A percentile compares a stretch with the other conserved stretches of the same genome.
Conservation (phyloP, 352 stramenopile species). For the Phytophthora meadii region DNA sequence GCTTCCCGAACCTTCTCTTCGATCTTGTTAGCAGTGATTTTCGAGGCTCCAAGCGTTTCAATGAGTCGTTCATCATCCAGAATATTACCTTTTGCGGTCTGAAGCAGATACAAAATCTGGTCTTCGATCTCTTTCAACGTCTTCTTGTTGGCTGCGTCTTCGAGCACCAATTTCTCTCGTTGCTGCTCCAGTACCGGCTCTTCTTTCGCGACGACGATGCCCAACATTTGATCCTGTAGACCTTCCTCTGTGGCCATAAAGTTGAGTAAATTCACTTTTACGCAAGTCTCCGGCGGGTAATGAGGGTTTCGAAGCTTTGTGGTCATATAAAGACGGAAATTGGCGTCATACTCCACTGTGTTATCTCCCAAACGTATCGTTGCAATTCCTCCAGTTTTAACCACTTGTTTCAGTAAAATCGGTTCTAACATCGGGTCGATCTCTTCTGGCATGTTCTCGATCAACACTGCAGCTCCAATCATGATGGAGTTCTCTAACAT, state of each 20-base stretch:
- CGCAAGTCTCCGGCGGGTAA: slow-evolving; percentile 94
- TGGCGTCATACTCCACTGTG: slow-evolving; percentile 93
- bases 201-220: slow-evolving; percentile 94
- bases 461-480: slow-evolving; percentile 92
- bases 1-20: slow-evolving; percentile 94
- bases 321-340: slow-evolving; percentile 95
- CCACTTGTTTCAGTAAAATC: slow-evolving; percentile 93
- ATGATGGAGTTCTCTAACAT: slow-evolving; percentile 96
- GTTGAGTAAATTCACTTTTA: slow-evolving; percentile 98
- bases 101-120: slow-evolving; percentile 94
- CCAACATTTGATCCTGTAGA: slow-evolving; percentile 96
- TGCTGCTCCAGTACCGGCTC: slow-evolving; percentile 92
- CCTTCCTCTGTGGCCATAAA: slow-evolving; percentile 97
- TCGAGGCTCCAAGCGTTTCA: slow-evolving; percentile 93
- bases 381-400: slow-evolving; percentile 87
- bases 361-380: slow-evolving; percentile 95
- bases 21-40: slow-evolving; percentile 94
- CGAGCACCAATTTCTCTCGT: slow-evolving; percentile 93
- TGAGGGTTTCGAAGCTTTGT: slow-evolving; percentile 95
- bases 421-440: slow-evolving; percentile 96
- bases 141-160: slow-evolving; percentile 95
- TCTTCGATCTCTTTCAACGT: slow-evolving; percentile 97
- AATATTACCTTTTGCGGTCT: slow-evolving; percentile 95
- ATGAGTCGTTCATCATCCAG: slow-evolving; percentile 96
- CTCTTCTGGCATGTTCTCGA: slow-evolving; percentile 95